Conservation (phyloP, 768 basidiomycete species). For the Rhodotorula graminis region DNA sequence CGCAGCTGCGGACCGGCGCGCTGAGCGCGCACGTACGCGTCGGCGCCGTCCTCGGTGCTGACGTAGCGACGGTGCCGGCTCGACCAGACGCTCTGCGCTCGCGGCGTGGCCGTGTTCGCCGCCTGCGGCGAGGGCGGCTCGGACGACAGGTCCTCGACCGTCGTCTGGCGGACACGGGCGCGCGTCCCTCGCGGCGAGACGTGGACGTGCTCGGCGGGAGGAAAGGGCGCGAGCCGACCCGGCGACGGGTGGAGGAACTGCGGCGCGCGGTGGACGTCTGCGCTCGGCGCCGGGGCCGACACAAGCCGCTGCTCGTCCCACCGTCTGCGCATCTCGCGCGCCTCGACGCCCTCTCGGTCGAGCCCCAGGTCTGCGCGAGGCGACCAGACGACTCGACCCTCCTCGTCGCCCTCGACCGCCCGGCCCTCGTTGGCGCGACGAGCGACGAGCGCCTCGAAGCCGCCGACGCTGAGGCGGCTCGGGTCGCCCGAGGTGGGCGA, state of each 20-base stretch:
- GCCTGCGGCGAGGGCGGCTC: too few species aligned
- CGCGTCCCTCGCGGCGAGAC: neutral
- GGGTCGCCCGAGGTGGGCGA: neutral
- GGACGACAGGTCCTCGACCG: neutral
- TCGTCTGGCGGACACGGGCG: neutral
- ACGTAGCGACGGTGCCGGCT: neutral
- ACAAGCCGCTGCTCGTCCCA: neutral
- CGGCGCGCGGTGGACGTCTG: too few species aligned
- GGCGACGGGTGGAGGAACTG: neutral
- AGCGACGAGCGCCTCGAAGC: constrained; percentile 15
- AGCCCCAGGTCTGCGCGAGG: constrained; percentile 18
- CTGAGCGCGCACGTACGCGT: neutral
- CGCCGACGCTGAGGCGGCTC: constrained; percentile 14
- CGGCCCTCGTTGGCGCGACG: neutral
- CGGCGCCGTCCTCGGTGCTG: neutral
- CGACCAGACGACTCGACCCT: constrained; percentile 10
- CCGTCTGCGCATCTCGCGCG: constrained; percentile 7
- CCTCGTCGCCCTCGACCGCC: neutral
- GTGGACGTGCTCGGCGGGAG: neutral
- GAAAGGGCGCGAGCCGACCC: neutral
- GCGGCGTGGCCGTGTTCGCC: neutral
- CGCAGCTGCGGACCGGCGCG: constrained; percentile 11
- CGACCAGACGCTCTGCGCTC: neutral
- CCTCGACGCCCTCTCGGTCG: constrained; percentile 8
- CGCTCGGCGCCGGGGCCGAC: neutral